Conservation (phyloP, 192 early-diverging fungal genomes). For the Gaertneriomyces semiglobifer region DNA sequence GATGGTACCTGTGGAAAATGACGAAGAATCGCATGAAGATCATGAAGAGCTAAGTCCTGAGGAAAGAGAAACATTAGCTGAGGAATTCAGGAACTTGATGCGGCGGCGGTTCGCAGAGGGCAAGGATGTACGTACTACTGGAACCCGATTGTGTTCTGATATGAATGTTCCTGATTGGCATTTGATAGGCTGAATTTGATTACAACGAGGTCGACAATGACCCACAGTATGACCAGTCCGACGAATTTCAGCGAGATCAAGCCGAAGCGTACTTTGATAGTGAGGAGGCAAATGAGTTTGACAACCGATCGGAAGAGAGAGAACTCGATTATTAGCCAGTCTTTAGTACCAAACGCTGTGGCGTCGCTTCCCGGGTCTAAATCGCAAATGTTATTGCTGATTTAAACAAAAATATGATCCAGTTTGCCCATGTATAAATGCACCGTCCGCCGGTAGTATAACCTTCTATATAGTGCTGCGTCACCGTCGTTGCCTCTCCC, state of each 20-base stretch:
- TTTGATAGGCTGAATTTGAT: slow-evolving; percentile 16
- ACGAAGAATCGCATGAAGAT: background rate
- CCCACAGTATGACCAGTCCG: slow-evolving; percentile 13
- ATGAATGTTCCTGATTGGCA: background rate
- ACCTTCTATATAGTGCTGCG: no score
- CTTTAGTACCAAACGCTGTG: no score
- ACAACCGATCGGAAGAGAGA: no score
- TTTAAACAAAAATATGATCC: no score
- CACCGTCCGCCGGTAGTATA: no score
- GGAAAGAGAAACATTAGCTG: slow-evolving; percentile 1
- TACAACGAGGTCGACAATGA: slow-evolving; percentile 14
- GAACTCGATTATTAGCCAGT: no score
- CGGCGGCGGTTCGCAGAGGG: slow-evolving; percentile 12
- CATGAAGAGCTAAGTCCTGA: background rate
- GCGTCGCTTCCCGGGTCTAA: no score
- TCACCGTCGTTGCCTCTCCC: slow-evolving; percentile 24
- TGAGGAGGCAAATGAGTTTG: slow-evolving; percentile 12
- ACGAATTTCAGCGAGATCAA: slow-evolving; percentile 3
- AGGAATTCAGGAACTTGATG: slow-evolving; percentile 13
- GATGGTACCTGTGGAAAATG: background rate
- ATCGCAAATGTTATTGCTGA: no score
- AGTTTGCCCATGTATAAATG: no score
- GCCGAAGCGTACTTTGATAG: slow-evolving; percentile 20
- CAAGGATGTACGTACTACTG: background rate
- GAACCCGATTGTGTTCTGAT: background rate